Evolutionary conservation across 306 rosid species (phyloP).

Genomic region (Datisca glomerata): DNA sequence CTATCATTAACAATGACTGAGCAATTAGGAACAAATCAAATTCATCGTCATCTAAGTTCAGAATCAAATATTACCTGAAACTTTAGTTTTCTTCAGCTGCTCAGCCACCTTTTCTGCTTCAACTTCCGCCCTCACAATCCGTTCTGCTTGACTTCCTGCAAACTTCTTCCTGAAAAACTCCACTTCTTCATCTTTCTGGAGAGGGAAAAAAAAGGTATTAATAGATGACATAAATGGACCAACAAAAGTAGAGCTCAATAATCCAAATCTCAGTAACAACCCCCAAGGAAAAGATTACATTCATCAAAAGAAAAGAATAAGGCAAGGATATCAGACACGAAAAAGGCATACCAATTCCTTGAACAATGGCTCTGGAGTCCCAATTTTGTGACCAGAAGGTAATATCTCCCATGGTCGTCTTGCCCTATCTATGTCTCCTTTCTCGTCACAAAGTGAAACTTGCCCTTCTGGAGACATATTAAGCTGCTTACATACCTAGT

Average conservation of each 20-base stretch:
- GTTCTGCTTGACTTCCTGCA: conserved; percentile 97
- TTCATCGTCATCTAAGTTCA: no score
- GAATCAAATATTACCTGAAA: conserved; percentile 40
- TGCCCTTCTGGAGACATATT: conserved; percentile 45
- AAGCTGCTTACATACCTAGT: conserved; percentile 81
- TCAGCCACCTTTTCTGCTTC: conserved; percentile 59
- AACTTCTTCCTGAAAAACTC: conserved; percentile 51
- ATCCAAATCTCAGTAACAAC: neutral
- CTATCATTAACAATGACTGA: conserved; percentile 27
- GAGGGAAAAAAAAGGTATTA: conserved; percentile 3
- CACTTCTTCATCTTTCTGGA: conserved; percentile 87
- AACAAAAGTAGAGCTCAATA: neutral
- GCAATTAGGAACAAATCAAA: neutral
- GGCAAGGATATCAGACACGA: neutral
- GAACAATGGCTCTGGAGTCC: conserved; percentile 77
- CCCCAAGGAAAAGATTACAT: neutral
- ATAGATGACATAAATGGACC: neutral
- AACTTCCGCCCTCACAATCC: conserved; percentile 62
- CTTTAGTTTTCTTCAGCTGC: conserved; percentile 55
- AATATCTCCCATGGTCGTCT: conserved; percentile 68
- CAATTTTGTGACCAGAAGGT: conserved; percentile 74
- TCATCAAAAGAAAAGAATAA: neutral
- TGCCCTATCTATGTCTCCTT: conserved; percentile 58
- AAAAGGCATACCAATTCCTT: conserved; percentile 62
- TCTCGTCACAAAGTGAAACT: conserved; percentile 58